Evolutionary conservation across 2,329 filamentous ascomycete genomes (phyloP), one percentile per base, ranked within the genome.

Genomic region (Fusarium concolor): DNA sequence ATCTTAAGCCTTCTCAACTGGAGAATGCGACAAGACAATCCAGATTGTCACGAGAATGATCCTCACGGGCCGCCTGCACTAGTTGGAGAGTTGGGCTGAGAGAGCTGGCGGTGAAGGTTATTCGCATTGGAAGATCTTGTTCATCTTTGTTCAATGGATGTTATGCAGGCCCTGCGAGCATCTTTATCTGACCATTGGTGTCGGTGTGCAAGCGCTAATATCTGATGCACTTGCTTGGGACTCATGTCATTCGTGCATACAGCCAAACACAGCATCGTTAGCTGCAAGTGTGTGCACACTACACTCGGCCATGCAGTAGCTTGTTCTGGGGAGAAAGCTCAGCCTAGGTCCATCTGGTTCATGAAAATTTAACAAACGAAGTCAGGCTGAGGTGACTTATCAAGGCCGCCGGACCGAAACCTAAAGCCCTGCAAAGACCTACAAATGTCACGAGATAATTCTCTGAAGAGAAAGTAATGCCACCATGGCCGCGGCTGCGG

Each of bases 101-200:
- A 43, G 31, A 69, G 62, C 59, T 72, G 71, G 71, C 71, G 71
- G 68, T 73, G 64, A 67, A 62, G 51, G 37, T 18, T 22, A 45
- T 37, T 33, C 29, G 42, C 10, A 33, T 37, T 18, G 10, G 37
- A 41, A 43, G 42, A 63, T 60, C 57, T 46, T 59, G 57, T 60
- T 60, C 42, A 54, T 56, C 52, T 51, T 58, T 37, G 24, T 15
- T 35, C 22, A 52, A 52, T 62, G 47, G 56, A 59, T 55, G 43
- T 38, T 37, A 61, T 59, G 65, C 55, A 58, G 29, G 55, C 31
- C 60, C 54, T 28, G 20, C 45, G 46, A 44, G 49, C 59, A 65
- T 47, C 47, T 65, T 58, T 47, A 50, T 66, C 47, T 69, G 42
- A 42, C 37, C 57, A 65, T 53, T 17, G 33, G 54, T 66, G 65